Evolutionary conservation across 331 rosid genomes (phyloP), one percentile per base, ranked within the genome.

Genomic region (Phaseolus coccineus): DNA sequence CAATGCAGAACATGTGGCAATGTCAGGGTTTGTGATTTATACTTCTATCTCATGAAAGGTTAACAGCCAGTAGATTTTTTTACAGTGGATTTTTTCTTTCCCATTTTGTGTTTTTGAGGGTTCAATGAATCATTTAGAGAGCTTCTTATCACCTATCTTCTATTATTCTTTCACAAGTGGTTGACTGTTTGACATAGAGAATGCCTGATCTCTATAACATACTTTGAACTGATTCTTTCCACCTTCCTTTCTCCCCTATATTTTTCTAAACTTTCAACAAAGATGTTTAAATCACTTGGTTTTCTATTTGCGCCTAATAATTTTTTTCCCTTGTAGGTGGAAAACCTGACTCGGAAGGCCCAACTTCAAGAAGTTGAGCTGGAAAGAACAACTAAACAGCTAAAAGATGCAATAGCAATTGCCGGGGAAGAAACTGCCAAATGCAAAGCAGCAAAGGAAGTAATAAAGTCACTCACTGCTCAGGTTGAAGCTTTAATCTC

Each of bases 381-480:
- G 86, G 99, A 96, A 88, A 89, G 97, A 87, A 90, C 92, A 77
- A 88, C 94, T 74, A 96, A 93, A 83, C 98, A 93, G 84, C 90
- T 96, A 61, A 96, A 96, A 84, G 99, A 96, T 84, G 99, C 97
- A 78, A 85, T 87, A 83, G 90, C 94, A 80, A 87, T 91, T 83
- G 97, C 97, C 9, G 96, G 87, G 77, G 99, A 91, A 70, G 99
- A 93, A 90, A 85, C 97, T 85, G 88, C 91, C 77, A 93, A 86
- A 85, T 90, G 98, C 86, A 96, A 91, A 85, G 96, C 90, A 35
- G 99, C 99, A 74, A 96, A 96, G 87, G 99, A 96, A 87, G 99
- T 96, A 83, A 96, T 96, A 88, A 94, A 90, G 87, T 96, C 99
- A 2, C 99, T 96, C 81, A 96, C 98, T 57, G 97, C 99, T 61